Conservation (phyloP, 495 filamentous ascomycete species). For the Pseudotulostoma volvatum region DNA sequence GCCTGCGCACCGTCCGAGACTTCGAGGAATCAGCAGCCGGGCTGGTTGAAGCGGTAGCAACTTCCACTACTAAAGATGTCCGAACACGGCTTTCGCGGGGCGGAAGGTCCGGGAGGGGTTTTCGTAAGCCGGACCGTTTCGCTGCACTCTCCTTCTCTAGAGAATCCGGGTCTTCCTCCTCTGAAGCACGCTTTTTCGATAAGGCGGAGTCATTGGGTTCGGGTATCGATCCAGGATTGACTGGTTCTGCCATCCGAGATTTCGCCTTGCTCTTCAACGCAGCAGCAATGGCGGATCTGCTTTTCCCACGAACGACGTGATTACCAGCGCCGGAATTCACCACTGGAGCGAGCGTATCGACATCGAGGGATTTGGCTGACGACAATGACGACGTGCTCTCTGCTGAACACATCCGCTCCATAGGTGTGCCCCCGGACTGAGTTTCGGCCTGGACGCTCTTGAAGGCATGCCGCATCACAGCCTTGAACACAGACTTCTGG, state of each 20-base stretch:
- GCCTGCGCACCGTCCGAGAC: no score
- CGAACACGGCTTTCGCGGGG: neutral
- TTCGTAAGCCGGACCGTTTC: neutral
- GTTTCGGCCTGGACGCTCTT: conserved; percentile 8
- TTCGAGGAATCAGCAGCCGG: no score
- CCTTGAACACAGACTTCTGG: conserved; percentile 14
- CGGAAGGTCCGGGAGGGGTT: neutral
- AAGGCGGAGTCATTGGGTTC: conserved; percentile 5
- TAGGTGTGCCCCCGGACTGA: conserved; percentile 1
- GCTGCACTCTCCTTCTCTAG: neutral
- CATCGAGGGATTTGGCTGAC: conserved; percentile 21
- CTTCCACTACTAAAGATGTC: neutral
- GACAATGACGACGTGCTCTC: conserved; percentile 29
- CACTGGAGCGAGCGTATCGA: conserved; percentile 12
- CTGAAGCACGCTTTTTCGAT: conserved; percentile 9
- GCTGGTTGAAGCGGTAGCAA: neutral
- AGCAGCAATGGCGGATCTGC: conserved; percentile 13
- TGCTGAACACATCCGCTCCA: conserved; percentile 18
- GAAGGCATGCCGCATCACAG: conserved; percentile 12
- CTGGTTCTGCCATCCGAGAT: conserved; percentile 2
- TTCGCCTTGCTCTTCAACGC: conserved; percentile 10
- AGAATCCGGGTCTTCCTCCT: neutral
- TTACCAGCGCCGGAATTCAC: conserved; percentile 5
- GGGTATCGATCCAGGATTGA: conserved; percentile 7
- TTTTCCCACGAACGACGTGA: conserved; percentile 13